A percentile compares a stretch with the other conserved stretches of the same genome.
Conservation (phyloP, 495 filamentous ascomycete species). For the Elaphomyces granulatus region DNA sequence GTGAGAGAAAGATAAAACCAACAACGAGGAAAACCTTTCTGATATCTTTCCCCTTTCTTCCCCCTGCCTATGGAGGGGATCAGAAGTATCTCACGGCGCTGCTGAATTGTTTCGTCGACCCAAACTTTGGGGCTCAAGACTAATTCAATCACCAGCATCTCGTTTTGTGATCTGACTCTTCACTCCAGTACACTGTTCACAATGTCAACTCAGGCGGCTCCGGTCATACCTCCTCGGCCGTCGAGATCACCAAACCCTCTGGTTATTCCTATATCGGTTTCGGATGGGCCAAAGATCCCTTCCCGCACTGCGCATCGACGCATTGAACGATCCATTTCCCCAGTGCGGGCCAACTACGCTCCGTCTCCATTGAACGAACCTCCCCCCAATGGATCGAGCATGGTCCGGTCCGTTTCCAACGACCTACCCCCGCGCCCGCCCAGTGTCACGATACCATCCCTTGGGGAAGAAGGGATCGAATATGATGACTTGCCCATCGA, state of each 20-base stretch:
- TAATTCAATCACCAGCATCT: too few species aligned
- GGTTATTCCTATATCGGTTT: slow-evolving; percentile 15
- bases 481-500: slow-evolving; percentile 51
- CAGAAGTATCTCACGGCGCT: too few species aligned
- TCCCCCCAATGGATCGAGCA: slow-evolving; percentile 23
- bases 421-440: slow-evolving; percentile 47
- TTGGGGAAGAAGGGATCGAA: slow-evolving; percentile 82
- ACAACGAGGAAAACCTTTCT: too few species aligned
- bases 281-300: slow-evolving; percentile 40
- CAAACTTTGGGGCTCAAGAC: too few species aligned
- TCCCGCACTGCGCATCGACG: slow-evolving; percentile 53
- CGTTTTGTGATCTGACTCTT: slow-evolving; percentile 3
- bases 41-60: too few species aligned
- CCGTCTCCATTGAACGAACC: slow-evolving; percentile 73
- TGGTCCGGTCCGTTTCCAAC: slow-evolving; percentile 33
- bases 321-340: slow-evolving; percentile 64
- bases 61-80: too few species aligned
- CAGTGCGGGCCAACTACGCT: slow-evolving; percentile 61
- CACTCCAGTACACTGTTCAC: slow-evolving; percentile 5
- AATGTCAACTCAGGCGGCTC: slow-evolving; percentile 35
- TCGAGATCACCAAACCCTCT: slow-evolving; percentile 34
- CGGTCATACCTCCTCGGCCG: slow-evolving; percentile 36
- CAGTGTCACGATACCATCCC: slow-evolving; percentile 66
- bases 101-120: too few species aligned
- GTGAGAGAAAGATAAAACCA: too few species aligned